A percentile compares a stretch with the other conserved stretches of the same genome.
phyloP scores from a whole-genome alignment of 2,329 filamentous ascomycete species.

The Amesomyces nigricolor region DNA sequence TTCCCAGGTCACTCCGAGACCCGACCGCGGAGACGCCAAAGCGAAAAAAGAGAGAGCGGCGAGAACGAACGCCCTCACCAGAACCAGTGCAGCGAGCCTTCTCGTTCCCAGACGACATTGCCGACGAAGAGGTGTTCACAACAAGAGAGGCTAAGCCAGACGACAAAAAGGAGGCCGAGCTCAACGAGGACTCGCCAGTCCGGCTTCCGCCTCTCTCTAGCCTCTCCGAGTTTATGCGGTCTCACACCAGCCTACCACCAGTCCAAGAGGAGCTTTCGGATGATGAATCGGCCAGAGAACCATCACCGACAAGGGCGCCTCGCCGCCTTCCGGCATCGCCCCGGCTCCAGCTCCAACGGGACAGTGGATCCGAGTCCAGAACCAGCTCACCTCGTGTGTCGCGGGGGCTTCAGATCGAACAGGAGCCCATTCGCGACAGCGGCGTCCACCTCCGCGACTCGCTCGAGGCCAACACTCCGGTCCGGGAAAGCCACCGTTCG shows the following conservation, averaged over 20 bases:
- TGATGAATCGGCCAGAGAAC: conserved; percentile 32
- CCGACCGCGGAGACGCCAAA: conserved; percentile 6
- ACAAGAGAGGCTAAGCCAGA: conserved; percentile 16
- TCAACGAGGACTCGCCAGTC: conserved; percentile 18
- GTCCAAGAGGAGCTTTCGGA: conserved; percentile 48
- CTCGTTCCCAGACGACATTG: conserved; percentile 29
- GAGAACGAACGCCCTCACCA: conserved; percentile 20
- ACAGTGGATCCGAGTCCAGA: conserved; percentile 40
- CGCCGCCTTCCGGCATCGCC: conserved; percentile 24
- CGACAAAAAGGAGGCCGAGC: conserved; percentile 13
- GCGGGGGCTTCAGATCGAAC: conserved; percentile 31
- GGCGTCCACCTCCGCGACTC: conserved; percentile 50
- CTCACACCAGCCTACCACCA: conserved; percentile 43
- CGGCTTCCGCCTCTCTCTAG: conserved; percentile 25
- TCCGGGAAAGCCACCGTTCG: conserved; percentile 12
- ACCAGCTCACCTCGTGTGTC: conserved; percentile 41
- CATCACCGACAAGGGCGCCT: conserved; percentile 21
- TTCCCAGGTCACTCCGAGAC: conserved; percentile 24
- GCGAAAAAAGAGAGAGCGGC: conserved; percentile 17
- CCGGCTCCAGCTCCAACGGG: conserved; percentile 41
- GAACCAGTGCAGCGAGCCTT: conserved; percentile 25
- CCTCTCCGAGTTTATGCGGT: conserved; percentile 38
- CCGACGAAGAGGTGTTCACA: conserved; percentile 26
- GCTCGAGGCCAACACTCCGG: conserved; percentile 29
- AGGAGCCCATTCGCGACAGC: conserved; percentile 46